Base-by-base conservation (phyloP, 129 eudicot genomes). In the Saussurea involucrata region DNA sequence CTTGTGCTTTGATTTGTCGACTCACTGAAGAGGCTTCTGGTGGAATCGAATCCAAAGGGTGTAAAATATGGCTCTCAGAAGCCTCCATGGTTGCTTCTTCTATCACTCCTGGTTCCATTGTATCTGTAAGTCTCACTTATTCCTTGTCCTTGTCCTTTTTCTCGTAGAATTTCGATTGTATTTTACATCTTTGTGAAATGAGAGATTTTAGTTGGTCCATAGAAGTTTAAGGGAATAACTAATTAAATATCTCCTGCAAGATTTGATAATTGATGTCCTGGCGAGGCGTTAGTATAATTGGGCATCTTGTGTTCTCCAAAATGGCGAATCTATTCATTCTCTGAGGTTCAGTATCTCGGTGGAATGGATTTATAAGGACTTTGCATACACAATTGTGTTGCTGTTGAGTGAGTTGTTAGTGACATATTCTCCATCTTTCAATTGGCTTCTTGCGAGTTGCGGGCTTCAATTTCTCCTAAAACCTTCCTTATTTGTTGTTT, bases 41-140 rank as follows among this genome's bases (percentile, higher is more conserved):
- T 20, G 76, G 63, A 29, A 42, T 68, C 66, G 85, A 79, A 27
- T 24, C 76, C 4, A 91, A 60, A 83, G 89, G 87, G 21, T 83
- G 83, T 78, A 86, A 77, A 66, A 64, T 95, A 49, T 95, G 97
- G 97, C 86, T 95, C 17, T 91, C 97, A 0, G 92, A 91, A 34
- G 29, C 97, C 15, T 79, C 92, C 15, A 85, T 95, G 96, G 31
- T 86, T 69, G 72, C 92, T 72, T 74, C 84, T 75, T 85, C 92
- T 1, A 82, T 95, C 29, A 24, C 83, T 11, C 97, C 96, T 9
- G 96, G 94, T 42, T 83, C 96, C 71, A 78, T 76, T 24, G 98
- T 95, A 24, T 91, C 98, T 72, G 98, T 91, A 87, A 61, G 71
- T 83, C 33, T 73, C 9, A 18, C 5, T 55, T 70, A 3, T 73